These are phyloP conservation scores for Lindgomyces ingoldianus DNA, from an alignment of 495 filamentous ascomycete genomes.

Conservation along the genomic window DNA sequence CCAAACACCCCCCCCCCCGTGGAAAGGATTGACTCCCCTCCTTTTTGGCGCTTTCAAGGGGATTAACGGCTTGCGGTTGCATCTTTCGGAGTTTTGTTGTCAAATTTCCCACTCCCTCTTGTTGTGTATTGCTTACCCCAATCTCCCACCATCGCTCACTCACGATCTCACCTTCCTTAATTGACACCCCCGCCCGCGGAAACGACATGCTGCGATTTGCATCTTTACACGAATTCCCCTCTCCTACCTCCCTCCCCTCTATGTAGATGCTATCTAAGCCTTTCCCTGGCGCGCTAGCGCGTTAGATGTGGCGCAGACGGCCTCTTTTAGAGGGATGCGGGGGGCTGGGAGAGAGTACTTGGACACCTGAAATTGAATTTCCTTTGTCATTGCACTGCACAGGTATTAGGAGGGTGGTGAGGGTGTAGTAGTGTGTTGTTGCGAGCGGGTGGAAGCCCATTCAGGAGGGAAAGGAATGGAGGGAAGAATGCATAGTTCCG, in stretches of 20 bases:
- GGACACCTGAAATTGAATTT: slow-evolving; percentile 14
- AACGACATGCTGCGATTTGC: neutral
- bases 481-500: neutral
- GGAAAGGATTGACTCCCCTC: slow-evolving; percentile 17
- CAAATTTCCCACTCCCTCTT: neutral
- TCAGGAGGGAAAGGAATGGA: neutral
- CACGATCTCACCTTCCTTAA: neutral
- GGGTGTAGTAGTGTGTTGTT: neutral
- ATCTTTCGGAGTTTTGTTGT: slow-evolving; percentile 1
- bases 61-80: slow-evolving; percentile 8
- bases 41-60: neutral
- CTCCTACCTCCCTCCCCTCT: neutral
- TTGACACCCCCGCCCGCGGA: too few species aligned
- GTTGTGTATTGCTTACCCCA: slow-evolving; percentile 14
- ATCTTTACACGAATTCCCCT: neutral
- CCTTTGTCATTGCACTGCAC: too few species aligned
- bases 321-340: neutral
- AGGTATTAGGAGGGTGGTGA: neutral
- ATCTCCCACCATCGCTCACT: neutral
- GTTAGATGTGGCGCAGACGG: neutral
- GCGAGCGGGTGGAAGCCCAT: neutral
- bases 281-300: neutral
- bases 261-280: neutral
- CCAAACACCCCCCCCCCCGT: neutral
- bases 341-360: slow-evolving; percentile 14